Evolutionary conservation across 306 rosid species (phyloP).

Genomic region (Quillaja saponaria): DNA sequence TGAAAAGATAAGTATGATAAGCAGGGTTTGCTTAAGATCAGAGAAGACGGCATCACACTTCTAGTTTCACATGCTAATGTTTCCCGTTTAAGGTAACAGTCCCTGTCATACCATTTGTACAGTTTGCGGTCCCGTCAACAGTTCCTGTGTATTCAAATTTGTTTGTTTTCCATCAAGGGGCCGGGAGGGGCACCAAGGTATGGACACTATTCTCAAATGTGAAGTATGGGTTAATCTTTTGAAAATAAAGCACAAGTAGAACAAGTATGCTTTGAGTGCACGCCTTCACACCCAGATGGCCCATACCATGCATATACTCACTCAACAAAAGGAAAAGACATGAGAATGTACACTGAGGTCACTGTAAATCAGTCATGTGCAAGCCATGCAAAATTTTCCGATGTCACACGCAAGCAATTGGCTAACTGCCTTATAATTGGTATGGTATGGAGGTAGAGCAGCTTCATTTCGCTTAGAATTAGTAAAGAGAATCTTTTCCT

Average conservation of each 20-base stretch:
- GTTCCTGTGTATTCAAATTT: neutral
- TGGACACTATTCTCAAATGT: conserved; percentile 17
- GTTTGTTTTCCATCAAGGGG: neutral
- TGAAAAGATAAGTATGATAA: conserved; percentile 1
- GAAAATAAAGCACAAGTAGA: neutral
- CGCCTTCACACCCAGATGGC: neutral
- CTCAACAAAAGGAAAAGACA: conserved; percentile 30
- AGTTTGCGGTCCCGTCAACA: no score
- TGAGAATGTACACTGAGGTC: neutral
- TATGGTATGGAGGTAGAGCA: conserved; percentile 9
- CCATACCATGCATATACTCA: conserved; percentile 21
- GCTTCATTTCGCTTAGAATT: conserved; percentile 16
- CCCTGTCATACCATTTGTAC: neutral
- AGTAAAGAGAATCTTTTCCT: conserved; percentile 13
- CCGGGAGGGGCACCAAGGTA: no score
- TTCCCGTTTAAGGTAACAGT: conserved; percentile 27
- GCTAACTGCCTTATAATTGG: neutral
- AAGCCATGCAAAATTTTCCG: no score
- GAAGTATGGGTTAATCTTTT: neutral
- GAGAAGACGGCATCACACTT: conserved; percentile 44
- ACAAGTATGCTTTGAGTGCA: neutral
- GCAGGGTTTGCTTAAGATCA: conserved; percentile 42
- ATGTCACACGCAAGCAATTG: neutral
- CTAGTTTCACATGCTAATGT: conserved; percentile 19
- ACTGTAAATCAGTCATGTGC: neutral